A percentile compares a stretch with the other conserved stretches of the same genome.
phyloP scores from a whole-genome alignment of 306 rosid genomes.

The Sicyos edulis region DNA sequence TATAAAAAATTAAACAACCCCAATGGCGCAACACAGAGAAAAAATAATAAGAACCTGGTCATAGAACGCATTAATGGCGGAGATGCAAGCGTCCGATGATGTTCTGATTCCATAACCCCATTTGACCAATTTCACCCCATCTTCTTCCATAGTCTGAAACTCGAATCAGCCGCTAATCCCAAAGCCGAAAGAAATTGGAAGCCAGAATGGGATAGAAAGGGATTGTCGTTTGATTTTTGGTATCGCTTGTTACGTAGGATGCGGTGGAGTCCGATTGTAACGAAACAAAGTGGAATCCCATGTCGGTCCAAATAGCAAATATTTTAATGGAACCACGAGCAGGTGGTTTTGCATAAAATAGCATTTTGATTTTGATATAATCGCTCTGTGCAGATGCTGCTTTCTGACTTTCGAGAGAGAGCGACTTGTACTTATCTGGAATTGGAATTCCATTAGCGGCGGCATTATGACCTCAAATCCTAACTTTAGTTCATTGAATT shows the following conservation, averaged over 20 bases:
- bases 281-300: background rate
- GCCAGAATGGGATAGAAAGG: background rate
- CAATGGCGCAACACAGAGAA: background rate
- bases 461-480: no score
- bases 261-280: background rate
- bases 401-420: background rate
- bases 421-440: no score
- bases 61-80: slow-evolving; percentile 65
- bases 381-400: background rate
- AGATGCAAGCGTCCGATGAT: slow-evolving; percentile 61
- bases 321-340: background rate
- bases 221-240: background rate
- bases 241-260: background rate
- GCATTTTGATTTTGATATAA: background rate
- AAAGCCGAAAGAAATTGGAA: background rate
- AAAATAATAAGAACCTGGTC: slow-evolving; percentile 38
- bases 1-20: background rate
- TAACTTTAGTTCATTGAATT: no score
- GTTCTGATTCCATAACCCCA: slow-evolving; percentile 74
- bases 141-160: slow-evolving; percentile 38
- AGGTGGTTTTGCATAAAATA: background rate
- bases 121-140: slow-evolving; percentile 34
- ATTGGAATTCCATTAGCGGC: no score
- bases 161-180: slow-evolving; percentile 10
- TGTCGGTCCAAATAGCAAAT: background rate